Base-by-base conservation (phyloP, 768 basidiomycete genomes). In the Calocera cornea region DNA sequence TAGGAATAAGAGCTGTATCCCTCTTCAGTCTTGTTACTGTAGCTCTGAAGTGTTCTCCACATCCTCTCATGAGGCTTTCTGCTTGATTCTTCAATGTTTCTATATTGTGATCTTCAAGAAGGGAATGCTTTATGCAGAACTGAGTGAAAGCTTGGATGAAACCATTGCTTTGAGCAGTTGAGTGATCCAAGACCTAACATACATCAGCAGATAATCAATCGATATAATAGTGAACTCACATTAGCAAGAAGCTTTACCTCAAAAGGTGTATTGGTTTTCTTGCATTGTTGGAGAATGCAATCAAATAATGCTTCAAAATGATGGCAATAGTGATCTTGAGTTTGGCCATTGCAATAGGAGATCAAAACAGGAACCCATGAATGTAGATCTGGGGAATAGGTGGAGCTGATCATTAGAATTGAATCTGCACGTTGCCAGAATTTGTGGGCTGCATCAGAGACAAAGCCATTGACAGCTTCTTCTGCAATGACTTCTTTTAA, bases 391-490 rank as follows among this genome's bases (percentile, higher is more conserved):
- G 67, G 71, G 17, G 72, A 76, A 64, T 76, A 78, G 0, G 70
- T 68, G 0, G 77, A 79, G 1, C 71, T 73, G 14, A 78, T 70
- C 67, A 80, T 76, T 19, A 79, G 74, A 1, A 78, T 65, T 7
- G 69, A 67, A 17, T 73, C 76, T 1, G 69, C 67, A 2, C 74
- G 72, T n/a, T 40, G 64, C 74, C 76, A 80, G 66, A 69, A 80
- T 12, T 75, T 74, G 70, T 80, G 78, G 11, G 77, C 77, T 0
- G 74, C 78, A 71, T 79, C 77, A 27, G 74, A 76, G 31, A 79
- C 73, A 22, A 76, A 64, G 0, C 79, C 78, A 70, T 79, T 78
- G 22, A 78, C 67, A 1, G 78, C 49, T 34, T 67, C 69, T 12
- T 11, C 24, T 10, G 33, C 31, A 12, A 67, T 54, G 49, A 41